Evolutionary conservation across 1,139 yeast species (phyloP), one percentile per base, ranked within the genome.

Genomic region (Blastobotrys serpentis): DNA sequence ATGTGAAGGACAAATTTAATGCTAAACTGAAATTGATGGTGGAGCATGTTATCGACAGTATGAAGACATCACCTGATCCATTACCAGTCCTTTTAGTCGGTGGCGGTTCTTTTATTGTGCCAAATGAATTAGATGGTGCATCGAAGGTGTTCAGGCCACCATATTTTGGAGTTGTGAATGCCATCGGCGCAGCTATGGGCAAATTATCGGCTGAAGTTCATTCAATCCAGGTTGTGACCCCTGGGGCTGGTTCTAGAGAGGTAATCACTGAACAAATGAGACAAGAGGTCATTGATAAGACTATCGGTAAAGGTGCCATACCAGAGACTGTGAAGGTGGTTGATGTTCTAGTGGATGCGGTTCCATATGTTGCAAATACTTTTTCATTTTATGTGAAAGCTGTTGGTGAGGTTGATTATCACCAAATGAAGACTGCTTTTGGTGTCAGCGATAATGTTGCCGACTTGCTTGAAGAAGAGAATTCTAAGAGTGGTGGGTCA

Each of bases 151-250:
- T 68, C 48, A 61, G 71, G 41, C 76, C 76, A 1, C 67, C 69
- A 26, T 72, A 52, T 52, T 70, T 57, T 52, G 69, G 68, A 40
- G 73, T 72, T 19, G 76, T 75, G 5, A 73, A 73, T 59, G 77
- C 77, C 8, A 71, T 73, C 43, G 77, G 77, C 43, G 76, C 77
- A n/a, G 76, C 76, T 5, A 59, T 73, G 52, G 74, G 74, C 4
- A 71, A 71, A 49, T 59, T 73, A 14, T 67, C 74, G 23, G 64
- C 67, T 0, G 63, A 64, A 42, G 44, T 57, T 2, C 34, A 25
- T 18, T 6, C 34, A 6, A 41, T 41, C 22, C 30, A 17, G 16
- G 33, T 6, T 8, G 43, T 45, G 1, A 19, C 52, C 7, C 50
- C 54, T 11, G 51, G 43, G n/a, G 54, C 48, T n/a, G 49, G 39